Evolutionary conservation across 139 green algal genomes (phyloP), one percentile per base, ranked within the genome.

Genomic region (Chlorella sp.): DNA sequence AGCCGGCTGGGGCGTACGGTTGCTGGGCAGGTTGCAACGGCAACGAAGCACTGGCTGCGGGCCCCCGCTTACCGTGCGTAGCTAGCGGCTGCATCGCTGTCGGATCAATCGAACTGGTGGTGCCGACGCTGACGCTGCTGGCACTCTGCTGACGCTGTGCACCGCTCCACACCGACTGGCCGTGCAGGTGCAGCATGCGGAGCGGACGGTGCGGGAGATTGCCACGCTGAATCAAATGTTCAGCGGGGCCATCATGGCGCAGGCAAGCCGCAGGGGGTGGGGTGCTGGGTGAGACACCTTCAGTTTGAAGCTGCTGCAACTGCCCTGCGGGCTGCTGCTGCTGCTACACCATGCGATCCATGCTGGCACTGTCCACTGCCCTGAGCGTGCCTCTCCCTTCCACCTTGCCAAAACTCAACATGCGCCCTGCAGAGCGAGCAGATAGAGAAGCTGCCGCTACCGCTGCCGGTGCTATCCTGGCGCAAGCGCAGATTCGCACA

Each of bases 211-310:
- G 80, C 86, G 88, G 0, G 92, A 97, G 68, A 92, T 97, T 32
- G 90, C 94, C 7, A 91, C 91, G 3, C 89, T 97, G 19, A 96
- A 96, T 87, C 91, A 96, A 75, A 94, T 96, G 90, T 95, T 94
- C 82, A 92, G 81, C 38, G 87, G 90, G 0, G 91, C 94, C 7
- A 91, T 98, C 67, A 86, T 60, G 51, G 51, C 51, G 51, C 51
- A 60, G 51, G 51, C 51, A 60, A 2, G 51, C 16, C 24, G 51
- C 16, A 24, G 9, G 51, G 51, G 9, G 51, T 60, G 9, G n/a
- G n/a, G n/a, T n/a, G n/a, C n/a, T n/a, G n/a, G n/a, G n/a, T n/a
- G n/a, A n/a, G n/a, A n/a, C n/a, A n/a, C n/a, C n/a, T n/a, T n/a
- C n/a, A n/a, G n/a, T n/a, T n/a, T n/a, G n/a, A n/a, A n/a, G n/a